Evolutionary conservation across 352 stramenopile genomes (phyloP), one percentile per base, ranked within the genome.

Genomic region (Globisporangium takayamanum): DNA sequence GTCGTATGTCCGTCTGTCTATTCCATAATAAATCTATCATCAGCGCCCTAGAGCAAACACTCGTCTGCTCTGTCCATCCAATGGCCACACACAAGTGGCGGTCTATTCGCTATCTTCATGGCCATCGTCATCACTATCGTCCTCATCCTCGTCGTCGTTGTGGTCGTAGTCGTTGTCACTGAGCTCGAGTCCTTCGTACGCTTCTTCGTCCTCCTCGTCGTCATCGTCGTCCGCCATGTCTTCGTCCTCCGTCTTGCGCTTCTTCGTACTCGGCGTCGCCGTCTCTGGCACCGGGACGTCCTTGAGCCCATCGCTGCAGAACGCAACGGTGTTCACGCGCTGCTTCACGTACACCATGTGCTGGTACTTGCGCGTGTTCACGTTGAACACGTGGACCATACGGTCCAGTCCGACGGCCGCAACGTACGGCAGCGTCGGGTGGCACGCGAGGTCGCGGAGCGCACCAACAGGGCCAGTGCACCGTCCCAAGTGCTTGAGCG

Each of bases 361-460:
- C 36, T 74, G 59, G 55, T 84, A 80, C 57, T 89, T 95, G 60
- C 86, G 76, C 46, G 73, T 90, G 52, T 93, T 86, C 18, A 93
- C 67, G 68, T 98, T 83, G 62, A 96, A 98, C 33, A 97, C 85
- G 69, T 96, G 88, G 49, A 98, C 77, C 72, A 98, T 97, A 39
- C 95, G 87, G 78, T 98, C 95, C 22, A 98, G 70, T 0, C 95
- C 92, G 15, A 98, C 95, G 2, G 86, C 86, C 8, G 89, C 87
- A 36, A 98, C 63, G 56, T 93, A 84, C 26, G 93, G 91, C 36
- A 97, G 70, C 46, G 88, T 97, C 33, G 89, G 85, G 67, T 98
- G 93, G 58, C 84, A 86, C 16, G 77, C 73, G 33, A 98, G 81
- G 66, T 94, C 77, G 28, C 90, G 86, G 42, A 98, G 91, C 3